These are phyloP conservation scores for Penicillium freii DNA, from an alignment of 2,329 filamentous ascomycete genomes.

Conservation along the genomic window DNA sequence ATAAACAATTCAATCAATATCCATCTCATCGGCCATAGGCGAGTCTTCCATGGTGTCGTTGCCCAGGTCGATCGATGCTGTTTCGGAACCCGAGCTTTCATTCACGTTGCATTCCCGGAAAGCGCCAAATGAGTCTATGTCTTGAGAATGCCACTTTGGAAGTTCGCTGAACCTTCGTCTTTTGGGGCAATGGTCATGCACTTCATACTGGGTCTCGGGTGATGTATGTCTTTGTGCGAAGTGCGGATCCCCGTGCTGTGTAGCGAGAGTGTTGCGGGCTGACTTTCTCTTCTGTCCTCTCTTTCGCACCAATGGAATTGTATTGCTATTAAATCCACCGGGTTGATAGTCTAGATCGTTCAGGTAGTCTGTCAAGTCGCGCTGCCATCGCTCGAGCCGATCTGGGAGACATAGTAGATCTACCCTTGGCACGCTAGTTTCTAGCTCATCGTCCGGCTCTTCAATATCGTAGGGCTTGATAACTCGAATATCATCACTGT, in stretches of 20 bases:
- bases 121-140: slow-evolving; percentile 11
- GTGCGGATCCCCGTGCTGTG: slow-evolving; percentile 4
- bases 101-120: slow-evolving; percentile 20
- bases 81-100: slow-evolving; percentile 23
- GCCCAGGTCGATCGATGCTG: slow-evolving; percentile 22
- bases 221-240: slow-evolving; percentile 6
- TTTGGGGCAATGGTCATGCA: slow-evolving; percentile 24
- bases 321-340: slow-evolving; percentile 18
- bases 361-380: slow-evolving; percentile 37
- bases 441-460: slow-evolving; percentile 33
- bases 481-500: slow-evolving; percentile 28
- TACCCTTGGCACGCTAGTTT: neutral
- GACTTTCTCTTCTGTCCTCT: slow-evolving; percentile 40
- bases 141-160: slow-evolving; percentile 13
- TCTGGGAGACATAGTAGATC: slow-evolving; percentile 23
- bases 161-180: slow-evolving; percentile 26
- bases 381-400: slow-evolving; percentile 31
- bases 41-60: slow-evolving; percentile 14
- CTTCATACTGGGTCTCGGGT: slow-evolving; percentile 15
- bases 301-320: slow-evolving; percentile 10
- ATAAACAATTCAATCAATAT: slow-evolving; percentile 30
- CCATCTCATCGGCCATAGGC: slow-evolving; percentile 33
- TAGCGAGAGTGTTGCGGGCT: slow-evolving; percentile 13
- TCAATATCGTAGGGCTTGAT: slow-evolving; percentile 43
- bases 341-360: slow-evolving; percentile 32